Evolutionary conservation across 768 basidiomycete genomes (phyloP), one percentile per base, ranked within the genome.

Genomic region (Tricholomella constricta): DNA sequence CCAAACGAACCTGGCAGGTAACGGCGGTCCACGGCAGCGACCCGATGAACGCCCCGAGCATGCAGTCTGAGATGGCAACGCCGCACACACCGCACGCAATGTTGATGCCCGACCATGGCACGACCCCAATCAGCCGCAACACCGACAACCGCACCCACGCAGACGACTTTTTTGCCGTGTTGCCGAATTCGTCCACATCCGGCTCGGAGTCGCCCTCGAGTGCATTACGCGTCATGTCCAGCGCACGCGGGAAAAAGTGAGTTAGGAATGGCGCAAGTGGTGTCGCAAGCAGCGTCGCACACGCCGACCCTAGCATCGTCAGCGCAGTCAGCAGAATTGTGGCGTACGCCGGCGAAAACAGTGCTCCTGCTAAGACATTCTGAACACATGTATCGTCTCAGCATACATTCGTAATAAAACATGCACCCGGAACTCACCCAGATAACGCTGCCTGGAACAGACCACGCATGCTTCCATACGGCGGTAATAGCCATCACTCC

Each of bases 381-480:
- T 94, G 63, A 22, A 52, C 46, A 52, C 51, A 54, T 47, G 41
- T 14, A 51, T 55, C 40, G 53, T 32, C 26, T 56, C 6, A 53
- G 53, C 19, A n/a, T 11, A 8, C 14, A 43, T 40, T 27, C 37
- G 26, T 37, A 40, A 38, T 55, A 65, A 37, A 55, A 51, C 54
- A 25, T 47, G 47, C 12, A 27, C 44, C 22, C 43, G 50, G 62
- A 55, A 76, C 86, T 51, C 57, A 91, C 91, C 88, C 94, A 87
- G 44, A 96, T 79, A 43, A 96, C 93, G 59, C 91, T 94, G 6
- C 95, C 95, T 8, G 95, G 95, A 52, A 98, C 83, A 54, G 91
- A 94, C 95, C 94, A 98, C 3, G 94, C 93, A 68, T 98, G 95
- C 71, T 94, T 97, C 93, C 94, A 98, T 25, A 93, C 74, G 4